phyloP scores from a whole-genome alignment of 306 rosid species.

The Malus sieversii region DNA sequence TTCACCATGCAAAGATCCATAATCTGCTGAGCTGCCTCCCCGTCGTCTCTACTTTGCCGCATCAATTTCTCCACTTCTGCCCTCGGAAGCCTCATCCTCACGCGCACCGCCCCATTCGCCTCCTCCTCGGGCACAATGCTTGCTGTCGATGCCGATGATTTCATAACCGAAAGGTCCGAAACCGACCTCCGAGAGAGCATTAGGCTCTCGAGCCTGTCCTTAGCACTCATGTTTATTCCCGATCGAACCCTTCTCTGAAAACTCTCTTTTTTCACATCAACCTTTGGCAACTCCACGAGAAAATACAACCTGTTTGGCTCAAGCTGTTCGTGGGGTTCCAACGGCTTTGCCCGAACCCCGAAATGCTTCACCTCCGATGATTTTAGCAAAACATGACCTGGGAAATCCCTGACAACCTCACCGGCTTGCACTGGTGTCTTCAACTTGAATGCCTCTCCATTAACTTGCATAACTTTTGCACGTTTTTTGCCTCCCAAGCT shows the following conservation, averaged over 20 bases:
- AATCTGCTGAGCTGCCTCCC: conserved; percentile 68
- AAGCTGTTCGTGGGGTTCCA: conserved; percentile 40
- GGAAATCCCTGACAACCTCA: conserved; percentile 49
- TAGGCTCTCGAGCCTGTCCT: conserved; percentile 71
- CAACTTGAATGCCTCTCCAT: conserved; percentile 69
- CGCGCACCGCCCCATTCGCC: conserved; percentile 28
- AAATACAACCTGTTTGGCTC: conserved; percentile 58
- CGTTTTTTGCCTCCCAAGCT: conserved; percentile 55
- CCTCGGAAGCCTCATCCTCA: conserved; percentile 67
- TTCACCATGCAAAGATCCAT: conserved; percentile 47
- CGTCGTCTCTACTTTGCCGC: conserved; percentile 47
- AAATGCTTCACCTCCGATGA: conserved; percentile 78
- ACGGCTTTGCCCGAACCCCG: conserved; percentile 66
- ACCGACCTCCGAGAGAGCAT: conserved; percentile 58
- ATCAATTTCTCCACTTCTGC: conserved; percentile 67
- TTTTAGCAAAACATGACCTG: conserved; percentile 62
- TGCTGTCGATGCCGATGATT: conserved; percentile 6
- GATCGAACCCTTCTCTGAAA: conserved; percentile 67
- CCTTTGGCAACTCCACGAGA: conserved; percentile 61
- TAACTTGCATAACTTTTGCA: conserved; percentile 75
- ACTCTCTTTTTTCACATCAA: conserved; percentile 5
- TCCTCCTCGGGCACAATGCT: conserved; percentile 17
- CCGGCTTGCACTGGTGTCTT: conserved; percentile 50
- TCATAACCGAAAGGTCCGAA: conserved; percentile 64
- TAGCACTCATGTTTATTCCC: conserved; percentile 79